Evolutionary conservation across 768 basidiomycete genomes (phyloP), one percentile per base, ranked within the genome.

Genomic region (Naganishia randhawae): DNA sequence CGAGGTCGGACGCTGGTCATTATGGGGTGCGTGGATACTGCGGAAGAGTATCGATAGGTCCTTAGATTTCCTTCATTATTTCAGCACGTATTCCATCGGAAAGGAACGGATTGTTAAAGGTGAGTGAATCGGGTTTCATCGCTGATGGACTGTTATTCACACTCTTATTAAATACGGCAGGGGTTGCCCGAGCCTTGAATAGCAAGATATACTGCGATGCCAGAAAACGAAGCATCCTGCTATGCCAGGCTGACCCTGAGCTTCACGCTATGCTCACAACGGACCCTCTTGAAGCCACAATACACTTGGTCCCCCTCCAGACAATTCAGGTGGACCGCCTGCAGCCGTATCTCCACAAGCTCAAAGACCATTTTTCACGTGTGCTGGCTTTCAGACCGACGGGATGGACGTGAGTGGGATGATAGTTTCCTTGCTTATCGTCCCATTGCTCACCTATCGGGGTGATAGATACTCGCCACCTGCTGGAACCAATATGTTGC

Each of bases 51-150:
- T 33, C n/a, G 37, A 41, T 17, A 72, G 75, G 42, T 70, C 2
- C 50, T 75, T 27, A 70, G 75, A 73, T 5, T 48, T 75, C 25
- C n/a, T 22, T 22, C n/a, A 48, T n/a, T 51, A 31, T n/a, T n/a
- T 73, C 63, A 77, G 92, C 11, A 97, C 96, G 0, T 99, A 99
- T 80, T 91, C 91, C 0, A 92, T 98, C 55, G 96, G 96, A 45
- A 99, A 99, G 78, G 96, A 99, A 79, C 87, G 96, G 27, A 89
- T 98, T 45, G 93, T 96, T 45, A 96, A 97, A 85, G 92, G 92
- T 91, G 66, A 35, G 73, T 61, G n/a, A 35, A 2, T 2, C 11
- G 32, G 37, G 8, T 13, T 61, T 50, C 33, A 11, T 55, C 17
- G 33, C 37, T 45, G 31, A n/a, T 52, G 33, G n/a, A 50, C 7